Base-by-base conservation (phyloP, 1,284 basidiomycete species). In the Ceratobasidium sp. region DNA sequence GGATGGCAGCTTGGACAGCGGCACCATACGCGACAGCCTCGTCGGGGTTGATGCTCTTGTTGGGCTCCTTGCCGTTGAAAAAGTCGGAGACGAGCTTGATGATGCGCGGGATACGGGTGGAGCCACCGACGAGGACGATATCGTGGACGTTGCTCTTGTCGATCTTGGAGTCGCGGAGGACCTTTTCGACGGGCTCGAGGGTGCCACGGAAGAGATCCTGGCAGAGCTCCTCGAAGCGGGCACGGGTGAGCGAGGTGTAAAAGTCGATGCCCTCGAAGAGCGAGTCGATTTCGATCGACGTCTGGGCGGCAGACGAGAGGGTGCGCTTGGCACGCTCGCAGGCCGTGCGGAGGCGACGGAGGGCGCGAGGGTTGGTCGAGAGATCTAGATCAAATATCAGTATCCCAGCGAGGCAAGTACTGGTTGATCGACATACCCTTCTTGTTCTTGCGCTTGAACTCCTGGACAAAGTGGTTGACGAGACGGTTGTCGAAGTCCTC, bases 1-100 rank as follows among this genome's bases (percentile, higher is more conserved):
- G 92, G 81, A 98, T 92, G 74, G 96, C 96, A 77, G 95, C 96
- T 85, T 98, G 96, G 81, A 98, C 95, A 81, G 96, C 95, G 80
- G 96, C 96, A 88, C 96, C 96, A 83, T 95, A 95, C 74, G 94
- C 94, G 79, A 96, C 95, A 80, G 94, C 95, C 85, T 96, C 94
- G 81, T 96, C 95, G 77, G 95, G 95, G 88, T 96, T 96, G 86
- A 97, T 96, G 77, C 94, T 96, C 90, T 98, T 98, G 93, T 98
- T 99, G 82, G 82, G 83, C 80, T 84, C 83, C 80, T 84, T 84
- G 76, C 87, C 87, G 79, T 85, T 85, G 85, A 89, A 88, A 83
- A 86, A 87, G 83, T 89, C 88, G 68, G 86, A 87, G 74, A 89
- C 86, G 80, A 88, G 85, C 83, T 87, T 86, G 83, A 88, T 87